These are phyloP conservation scores for Hypericum perforatum DNA, from an alignment of 345 rosid species.

Conservation along the genomic window DNA sequence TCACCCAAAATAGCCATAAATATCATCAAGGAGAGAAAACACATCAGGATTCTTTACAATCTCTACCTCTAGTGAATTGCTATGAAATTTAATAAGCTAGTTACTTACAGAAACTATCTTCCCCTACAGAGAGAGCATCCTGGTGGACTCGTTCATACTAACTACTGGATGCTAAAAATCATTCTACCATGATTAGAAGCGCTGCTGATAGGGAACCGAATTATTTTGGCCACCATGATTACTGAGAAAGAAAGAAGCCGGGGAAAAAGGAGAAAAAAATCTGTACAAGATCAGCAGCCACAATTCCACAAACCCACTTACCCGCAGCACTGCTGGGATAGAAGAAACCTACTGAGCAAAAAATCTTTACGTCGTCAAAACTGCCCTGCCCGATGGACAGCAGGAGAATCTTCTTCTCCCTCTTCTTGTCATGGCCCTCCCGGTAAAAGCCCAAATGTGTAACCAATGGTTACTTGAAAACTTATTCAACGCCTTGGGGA, in stretches of 20 bases:
- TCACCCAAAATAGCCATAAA: too few species aligned
- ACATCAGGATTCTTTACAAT: slow-evolving; percentile 14
- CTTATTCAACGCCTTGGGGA: slow-evolving; percentile 8
- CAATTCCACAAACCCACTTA: slow-evolving; percentile 30
- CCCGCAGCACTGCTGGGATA: slow-evolving; percentile 23
- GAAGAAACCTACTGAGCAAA: slow-evolving; percentile 7
- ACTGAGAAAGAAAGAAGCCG: background rate
- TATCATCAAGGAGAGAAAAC: slow-evolving; percentile 20
- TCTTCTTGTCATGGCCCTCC: slow-evolving; percentile 6
- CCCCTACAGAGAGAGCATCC: slow-evolving; percentile 12
- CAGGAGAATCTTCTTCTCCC: slow-evolving; percentile 33
- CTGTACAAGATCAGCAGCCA: slow-evolving; percentile 43
- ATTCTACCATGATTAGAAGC: slow-evolving; percentile 14
- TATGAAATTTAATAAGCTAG: slow-evolving; percentile 26
- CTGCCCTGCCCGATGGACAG: slow-evolving; percentile 26
- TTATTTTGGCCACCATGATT: slow-evolving; percentile 30
- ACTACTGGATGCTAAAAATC: slow-evolving; percentile 22
- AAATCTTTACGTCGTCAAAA: slow-evolving; percentile 8
- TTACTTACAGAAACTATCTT: slow-evolving; percentile 42
- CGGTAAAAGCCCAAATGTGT: slow-evolving; percentile 1
- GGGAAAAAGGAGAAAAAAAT: slow-evolving; percentile 6
- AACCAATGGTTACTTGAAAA: background rate
- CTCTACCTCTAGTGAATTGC: slow-evolving; percentile 17
- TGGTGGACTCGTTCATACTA: slow-evolving; percentile 25
- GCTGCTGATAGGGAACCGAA: slow-evolving; percentile 20